These are phyloP conservation scores for Saccharomycopsis babjevae DNA, from an alignment of 805 yeast genomes.

Conservation along the genomic window DNA sequence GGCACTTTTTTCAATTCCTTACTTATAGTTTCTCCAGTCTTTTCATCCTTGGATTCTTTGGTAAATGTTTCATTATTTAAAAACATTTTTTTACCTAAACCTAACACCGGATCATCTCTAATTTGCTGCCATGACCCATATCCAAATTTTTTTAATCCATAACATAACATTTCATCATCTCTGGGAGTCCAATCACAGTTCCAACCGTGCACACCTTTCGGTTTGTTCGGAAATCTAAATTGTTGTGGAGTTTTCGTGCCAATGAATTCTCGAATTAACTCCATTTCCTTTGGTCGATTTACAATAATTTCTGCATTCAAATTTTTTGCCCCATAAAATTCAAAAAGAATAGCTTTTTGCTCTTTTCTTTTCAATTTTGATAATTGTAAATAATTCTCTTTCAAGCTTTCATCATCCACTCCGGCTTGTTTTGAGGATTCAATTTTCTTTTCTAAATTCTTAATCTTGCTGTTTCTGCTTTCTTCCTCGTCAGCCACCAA, in stretches of 20 bases:
- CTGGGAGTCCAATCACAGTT: constrained; percentile 71
- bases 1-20: constrained; percentile 59
- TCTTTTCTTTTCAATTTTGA: constrained; percentile 66
- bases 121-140: constrained; percentile 93
- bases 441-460: constrained; percentile 52
- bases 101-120: constrained; percentile 89
- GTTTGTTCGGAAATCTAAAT: constrained; percentile 50
- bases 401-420: constrained; percentile 23
- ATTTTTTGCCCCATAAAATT: constrained; percentile 76
- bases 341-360: constrained; percentile 82
- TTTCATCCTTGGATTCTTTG: constrained; percentile 25
- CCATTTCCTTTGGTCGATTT: constrained; percentile 79
- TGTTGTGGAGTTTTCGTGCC: constrained; percentile 43
- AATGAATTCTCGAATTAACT: constrained; percentile 44
- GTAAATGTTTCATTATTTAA: constrained; percentile 34
- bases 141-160: constrained; percentile 88
- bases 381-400: constrained; percentile 38
- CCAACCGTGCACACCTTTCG: constrained; percentile 88
- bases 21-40: constrained; percentile 18
- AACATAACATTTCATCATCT: constrained; percentile 79
- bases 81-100: constrained; percentile 75
- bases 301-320: constrained; percentile 83
- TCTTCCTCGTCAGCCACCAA: constrained; percentile 56
- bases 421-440: constrained; percentile 39
- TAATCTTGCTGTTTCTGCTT: constrained; percentile 44